These are phyloP conservation scores for Fragaria nilgerrensis DNA, from an alignment of 306 rosid genomes.

Conservation along the genomic window DNA sequence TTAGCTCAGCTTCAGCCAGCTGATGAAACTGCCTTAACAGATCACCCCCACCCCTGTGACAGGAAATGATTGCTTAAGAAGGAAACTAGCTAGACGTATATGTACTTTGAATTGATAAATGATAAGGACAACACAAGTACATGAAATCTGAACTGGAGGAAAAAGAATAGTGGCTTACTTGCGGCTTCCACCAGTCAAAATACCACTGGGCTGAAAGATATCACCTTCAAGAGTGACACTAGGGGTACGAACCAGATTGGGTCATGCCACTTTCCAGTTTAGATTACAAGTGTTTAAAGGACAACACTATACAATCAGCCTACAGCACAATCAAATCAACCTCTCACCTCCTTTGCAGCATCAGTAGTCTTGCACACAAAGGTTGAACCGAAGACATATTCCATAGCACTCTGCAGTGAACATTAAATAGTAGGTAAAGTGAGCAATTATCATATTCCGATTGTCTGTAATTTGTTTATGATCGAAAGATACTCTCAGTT, in stretches of 20 bases:
- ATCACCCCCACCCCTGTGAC: conserved; percentile 84
- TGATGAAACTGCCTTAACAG: conserved; percentile 76
- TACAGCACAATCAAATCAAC: background rate
- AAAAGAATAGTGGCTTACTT: conserved; percentile 53
- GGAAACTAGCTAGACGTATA: conserved; percentile 24
- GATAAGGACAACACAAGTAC: conserved; percentile 1
- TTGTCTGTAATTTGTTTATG: background rate
- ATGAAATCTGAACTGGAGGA: conserved; percentile 20
- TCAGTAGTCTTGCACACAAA: conserved; percentile 78
- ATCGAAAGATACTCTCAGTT: conserved; percentile 60
- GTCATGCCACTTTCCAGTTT: conserved; percentile 22
- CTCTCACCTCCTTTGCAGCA: conserved; percentile 90
- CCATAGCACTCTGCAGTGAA: conserved; percentile 80
- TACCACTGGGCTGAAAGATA: conserved; percentile 94
- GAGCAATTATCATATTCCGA: background rate
- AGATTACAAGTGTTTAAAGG: background rate
- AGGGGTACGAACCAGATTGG: conserved; percentile 39
- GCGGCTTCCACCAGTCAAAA: conserved; percentile 97
- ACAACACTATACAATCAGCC: background rate
- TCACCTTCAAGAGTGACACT: conserved; percentile 99
- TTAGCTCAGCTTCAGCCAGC: conserved; percentile 71
- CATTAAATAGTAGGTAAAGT: background rate
- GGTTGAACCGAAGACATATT: conserved; percentile 89
- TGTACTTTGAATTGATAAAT: background rate
- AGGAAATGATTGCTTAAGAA: conserved; percentile 19